Evolutionary conservation across 345 rosid species (phyloP).

Genomic region (Sonneratia caseolaris): DNA sequence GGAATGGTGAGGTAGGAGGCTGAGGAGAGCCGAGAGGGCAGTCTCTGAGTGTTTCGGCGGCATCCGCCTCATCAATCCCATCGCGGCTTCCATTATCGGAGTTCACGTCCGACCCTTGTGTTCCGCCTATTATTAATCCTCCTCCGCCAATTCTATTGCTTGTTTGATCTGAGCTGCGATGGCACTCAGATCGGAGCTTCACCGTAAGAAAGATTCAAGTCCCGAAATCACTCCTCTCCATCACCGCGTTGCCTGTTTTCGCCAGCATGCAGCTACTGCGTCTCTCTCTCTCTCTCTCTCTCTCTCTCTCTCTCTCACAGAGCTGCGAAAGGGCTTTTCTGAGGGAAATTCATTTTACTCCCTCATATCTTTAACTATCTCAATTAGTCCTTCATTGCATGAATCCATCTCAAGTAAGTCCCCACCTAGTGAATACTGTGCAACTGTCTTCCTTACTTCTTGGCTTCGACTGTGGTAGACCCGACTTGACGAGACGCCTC

Average conservation of each 20-base stretch:
- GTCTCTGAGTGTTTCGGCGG: slow-evolving; percentile 87
- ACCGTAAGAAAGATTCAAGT: not conserved
- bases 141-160: not conserved
- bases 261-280: not conserved
- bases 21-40: slow-evolving; percentile 86
- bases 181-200: not conserved
- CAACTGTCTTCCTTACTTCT: no score
- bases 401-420: not conserved
- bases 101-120: not conserved
- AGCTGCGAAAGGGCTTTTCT: not conserved
- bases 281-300: not conserved
- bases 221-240: not conserved
- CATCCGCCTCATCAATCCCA: slow-evolving; percentile 88
- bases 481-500: no score
- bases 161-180: not conserved
- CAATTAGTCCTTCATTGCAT: not conserved
- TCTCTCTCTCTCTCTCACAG: not conserved
- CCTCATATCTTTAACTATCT: not conserved
- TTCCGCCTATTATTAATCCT: not conserved
- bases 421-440: not conserved
- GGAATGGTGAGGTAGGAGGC: slow-evolving; percentile 82
- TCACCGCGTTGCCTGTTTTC: not conserved
- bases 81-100: slow-evolving; percentile 68
- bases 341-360: not conserved
- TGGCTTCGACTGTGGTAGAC: no score